Evolutionary conservation across 805 yeast species (phyloP).

Genomic region (Schwanniomyces yamadae): DNA sequence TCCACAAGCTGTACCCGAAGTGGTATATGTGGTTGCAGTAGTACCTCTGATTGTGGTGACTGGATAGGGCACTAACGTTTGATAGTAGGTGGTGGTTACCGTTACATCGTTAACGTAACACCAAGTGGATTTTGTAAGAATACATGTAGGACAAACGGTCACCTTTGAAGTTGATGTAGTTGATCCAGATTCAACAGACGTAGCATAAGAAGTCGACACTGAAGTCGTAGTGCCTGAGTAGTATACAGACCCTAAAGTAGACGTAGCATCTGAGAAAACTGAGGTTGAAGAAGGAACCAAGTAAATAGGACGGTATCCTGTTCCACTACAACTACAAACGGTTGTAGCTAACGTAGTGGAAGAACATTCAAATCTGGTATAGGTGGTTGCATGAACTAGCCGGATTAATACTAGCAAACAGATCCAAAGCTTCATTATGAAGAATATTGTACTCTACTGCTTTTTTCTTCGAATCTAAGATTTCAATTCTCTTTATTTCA

Average conservation of each 20-base stretch:
- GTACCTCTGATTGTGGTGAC: not conserved
- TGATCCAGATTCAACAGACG: not conserved
- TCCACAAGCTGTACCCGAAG: not conserved
- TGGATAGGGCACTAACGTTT: not conserved
- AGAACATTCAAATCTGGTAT: not conserved
- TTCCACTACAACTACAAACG: not conserved
- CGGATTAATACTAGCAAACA: not conserved
- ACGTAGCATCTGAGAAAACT: not conserved
- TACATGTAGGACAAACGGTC: not conserved
- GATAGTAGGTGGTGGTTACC: not conserved
- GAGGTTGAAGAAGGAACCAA: not conserved
- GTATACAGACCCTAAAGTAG: not conserved
- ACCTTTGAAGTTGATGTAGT: not conserved
- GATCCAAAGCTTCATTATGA: not conserved
- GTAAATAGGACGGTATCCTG: not conserved
- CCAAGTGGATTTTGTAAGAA: not conserved
- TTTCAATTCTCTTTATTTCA: no score
- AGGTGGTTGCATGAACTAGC: not conserved
- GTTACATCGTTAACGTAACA: not conserved
- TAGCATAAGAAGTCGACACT: not conserved
- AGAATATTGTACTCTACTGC: no score
- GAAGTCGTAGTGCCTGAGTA: not conserved
- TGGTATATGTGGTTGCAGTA: not conserved
- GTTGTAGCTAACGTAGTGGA: not conserved
- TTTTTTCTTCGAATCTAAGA: no score